Conservation (phyloP, 371 early-diverging fungal species). For the Mortierella sp. region DNA sequence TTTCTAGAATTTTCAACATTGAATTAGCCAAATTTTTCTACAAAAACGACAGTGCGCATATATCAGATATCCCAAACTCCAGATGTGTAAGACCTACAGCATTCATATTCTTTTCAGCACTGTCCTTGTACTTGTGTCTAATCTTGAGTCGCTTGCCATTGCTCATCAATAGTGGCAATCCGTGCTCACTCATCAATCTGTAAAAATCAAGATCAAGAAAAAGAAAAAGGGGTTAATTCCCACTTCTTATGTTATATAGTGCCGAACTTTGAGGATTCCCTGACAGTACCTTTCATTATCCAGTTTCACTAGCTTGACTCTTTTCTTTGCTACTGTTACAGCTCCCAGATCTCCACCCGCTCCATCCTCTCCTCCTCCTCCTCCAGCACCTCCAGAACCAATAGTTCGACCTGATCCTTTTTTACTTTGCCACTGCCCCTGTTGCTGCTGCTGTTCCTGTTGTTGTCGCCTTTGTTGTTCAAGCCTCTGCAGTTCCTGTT, state of each 20-base stretch:
- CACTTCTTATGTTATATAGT: no score
- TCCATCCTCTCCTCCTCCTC: slow-evolving; percentile 3
- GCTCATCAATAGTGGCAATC: slow-evolving; percentile 22
- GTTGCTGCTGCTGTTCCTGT: slow-evolving; percentile 11
- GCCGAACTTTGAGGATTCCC: no score
- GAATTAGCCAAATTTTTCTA: background rate
- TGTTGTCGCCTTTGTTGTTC: slow-evolving; percentile 22
- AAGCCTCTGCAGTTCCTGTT: slow-evolving; percentile 3
- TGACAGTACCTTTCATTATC: slow-evolving; percentile 33
- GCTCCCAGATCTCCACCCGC: slow-evolving; percentile 25
- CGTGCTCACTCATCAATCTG: slow-evolving; percentile 29
- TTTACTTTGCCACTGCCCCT: background rate
- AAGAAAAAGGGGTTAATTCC: background rate
- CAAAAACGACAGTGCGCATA: no score
- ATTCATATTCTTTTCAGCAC: slow-evolving; percentile 37
- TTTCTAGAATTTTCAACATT: slow-evolving; percentile 24
- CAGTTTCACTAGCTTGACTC: slow-evolving; percentile 29
- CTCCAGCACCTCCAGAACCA: slow-evolving; percentile 15
- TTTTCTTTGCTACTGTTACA: slow-evolving; percentile 33
- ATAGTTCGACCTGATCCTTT: slow-evolving; percentile 17
- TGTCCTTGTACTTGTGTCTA: slow-evolving; percentile 25
- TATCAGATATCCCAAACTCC: no score
- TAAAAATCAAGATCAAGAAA: background rate
- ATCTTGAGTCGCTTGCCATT: slow-evolving; percentile 44
- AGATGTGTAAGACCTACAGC: slow-evolving; percentile 19